These are phyloP conservation scores for Oryza rufipogon DNA, from an alignment of 176 grass and related monocot species.

Conservation along the genomic window DNA sequence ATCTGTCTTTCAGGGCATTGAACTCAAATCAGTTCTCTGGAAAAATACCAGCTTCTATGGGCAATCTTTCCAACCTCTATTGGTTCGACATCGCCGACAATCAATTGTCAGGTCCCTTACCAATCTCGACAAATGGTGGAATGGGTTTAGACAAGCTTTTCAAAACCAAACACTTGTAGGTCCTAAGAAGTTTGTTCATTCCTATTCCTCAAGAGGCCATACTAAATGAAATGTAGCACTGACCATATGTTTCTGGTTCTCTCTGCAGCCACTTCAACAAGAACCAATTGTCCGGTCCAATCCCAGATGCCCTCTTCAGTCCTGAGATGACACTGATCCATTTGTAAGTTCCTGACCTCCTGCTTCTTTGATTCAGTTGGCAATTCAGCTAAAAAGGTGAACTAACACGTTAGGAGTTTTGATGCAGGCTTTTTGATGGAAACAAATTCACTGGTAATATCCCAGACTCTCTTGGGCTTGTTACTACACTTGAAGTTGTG, in stretches of 20 bases:
- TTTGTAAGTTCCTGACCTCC: conserved; percentile 60
- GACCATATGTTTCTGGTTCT: conserved; percentile 29
- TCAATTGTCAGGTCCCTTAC: conserved; percentile 68
- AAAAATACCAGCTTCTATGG: conserved; percentile 77
- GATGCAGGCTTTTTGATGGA: conserved; percentile 81
- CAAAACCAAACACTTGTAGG: conserved; percentile 88
- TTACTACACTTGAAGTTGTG: conserved; percentile 74
- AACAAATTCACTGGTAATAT: conserved; percentile 74
- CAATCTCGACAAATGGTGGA: conserved; percentile 55
- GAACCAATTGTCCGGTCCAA: conserved; percentile 78
- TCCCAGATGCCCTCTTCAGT: conserved; percentile 85
- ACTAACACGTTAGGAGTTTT: conserved; percentile 21
- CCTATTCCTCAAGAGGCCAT: conserved; percentile 9
- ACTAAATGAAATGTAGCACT: conserved; percentile 1
- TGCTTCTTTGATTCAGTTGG: conserved; percentile 3
- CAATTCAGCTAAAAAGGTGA: background rate
- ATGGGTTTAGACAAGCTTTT: conserved; percentile 80
- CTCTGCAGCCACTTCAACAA: conserved; percentile 87
- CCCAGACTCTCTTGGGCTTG: conserved; percentile 73
- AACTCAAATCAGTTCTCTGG: conserved; percentile 85
- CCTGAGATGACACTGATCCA: conserved; percentile 80
- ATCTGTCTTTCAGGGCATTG: conserved; percentile 62
- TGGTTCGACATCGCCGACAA: conserved; percentile 93
- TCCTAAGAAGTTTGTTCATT: conserved; percentile 21
- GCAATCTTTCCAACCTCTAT: conserved; percentile 83